Evolutionary conservation across 1,139 yeast species (phyloP).

Genomic region (Arxiozyma heterogenica): DNA sequence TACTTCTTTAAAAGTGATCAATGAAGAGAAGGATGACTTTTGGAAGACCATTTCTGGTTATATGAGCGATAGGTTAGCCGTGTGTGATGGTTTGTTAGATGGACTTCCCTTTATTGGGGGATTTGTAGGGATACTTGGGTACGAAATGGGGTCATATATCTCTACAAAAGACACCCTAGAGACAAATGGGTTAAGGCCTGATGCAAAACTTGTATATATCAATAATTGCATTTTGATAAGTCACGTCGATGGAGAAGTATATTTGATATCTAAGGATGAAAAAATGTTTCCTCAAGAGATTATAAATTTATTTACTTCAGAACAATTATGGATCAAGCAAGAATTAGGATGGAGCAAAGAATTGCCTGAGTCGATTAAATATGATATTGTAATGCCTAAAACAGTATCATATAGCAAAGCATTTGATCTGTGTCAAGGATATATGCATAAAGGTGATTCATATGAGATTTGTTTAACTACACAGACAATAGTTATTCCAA

Average conservation of each 20-base stretch:
- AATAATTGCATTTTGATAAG: slow-evolving; percentile 57
- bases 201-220: slow-evolving; percentile 63
- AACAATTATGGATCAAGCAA: slow-evolving; percentile 1
- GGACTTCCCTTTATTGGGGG: slow-evolving; percentile 81
- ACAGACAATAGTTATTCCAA: slow-evolving; percentile 50
- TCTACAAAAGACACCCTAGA: slow-evolving; percentile 22
- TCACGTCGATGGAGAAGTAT: slow-evolving; percentile 41
- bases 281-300: slow-evolving; percentile 17
- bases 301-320: slow-evolving; percentile 2
- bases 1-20: slow-evolving; percentile 9
- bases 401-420: slow-evolving; percentile 45
- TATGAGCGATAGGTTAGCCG: slow-evolving; percentile 33
- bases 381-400: slow-evolving; percentile 40
- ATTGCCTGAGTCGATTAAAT: slow-evolving; percentile 18
- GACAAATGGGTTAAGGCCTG: slow-evolving; percentile 43
- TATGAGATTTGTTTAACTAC: slow-evolving; percentile 89
- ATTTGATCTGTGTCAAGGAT: slow-evolving; percentile 59
- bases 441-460: slow-evolving; percentile 74
- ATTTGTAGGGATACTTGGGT: slow-evolving; percentile 70
- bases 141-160: slow-evolving; percentile 63
- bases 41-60: slow-evolving; percentile 38
- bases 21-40: slow-evolving; percentile 21
- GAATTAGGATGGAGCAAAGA: slow-evolving; percentile 14
- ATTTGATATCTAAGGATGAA: slow-evolving; percentile 43
- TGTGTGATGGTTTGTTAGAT: not conserved